phyloP scores from a whole-genome alignment of 148 eudicot genomes.

The Silene latifolia region DNA sequence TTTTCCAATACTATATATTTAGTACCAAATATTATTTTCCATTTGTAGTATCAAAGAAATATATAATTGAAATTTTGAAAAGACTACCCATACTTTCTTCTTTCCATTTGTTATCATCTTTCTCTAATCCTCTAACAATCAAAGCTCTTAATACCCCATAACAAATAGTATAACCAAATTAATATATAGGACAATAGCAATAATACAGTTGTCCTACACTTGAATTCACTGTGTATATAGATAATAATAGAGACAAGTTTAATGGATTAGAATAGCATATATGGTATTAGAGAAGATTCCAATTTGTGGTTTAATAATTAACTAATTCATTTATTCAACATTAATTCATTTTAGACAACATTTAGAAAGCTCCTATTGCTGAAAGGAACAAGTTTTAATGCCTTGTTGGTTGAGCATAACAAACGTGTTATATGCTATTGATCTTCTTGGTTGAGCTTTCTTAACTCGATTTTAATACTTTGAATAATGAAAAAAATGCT shows the following conservation, averaged over 20 bases:
- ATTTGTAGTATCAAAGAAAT: slow-evolving; percentile 12
- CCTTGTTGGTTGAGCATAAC: slow-evolving; percentile 17
- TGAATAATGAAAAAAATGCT: too few relatives aligned
- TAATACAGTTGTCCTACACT: slow-evolving; percentile 40
- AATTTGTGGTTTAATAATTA: slow-evolving; percentile 12
- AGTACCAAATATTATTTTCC: background rate
- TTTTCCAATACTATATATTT: too few relatives aligned
- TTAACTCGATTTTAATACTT: too few relatives aligned
- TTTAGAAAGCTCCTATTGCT: slow-evolving; percentile 14
- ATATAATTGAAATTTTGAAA: slow-evolving; percentile 5
- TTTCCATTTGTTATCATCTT: slow-evolving; percentile 15
- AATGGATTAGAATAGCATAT: slow-evolving; percentile 23
- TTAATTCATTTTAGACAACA: slow-evolving; percentile 22
- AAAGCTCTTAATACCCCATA: slow-evolving; percentile 7
- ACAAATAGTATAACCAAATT: slow-evolving; percentile 24
- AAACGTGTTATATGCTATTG: background rate
- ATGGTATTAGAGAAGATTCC: slow-evolving; percentile 16
- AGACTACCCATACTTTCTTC: slow-evolving; percentile 25
- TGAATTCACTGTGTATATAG: slow-evolving; percentile 27
- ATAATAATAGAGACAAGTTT: slow-evolving; percentile 32
- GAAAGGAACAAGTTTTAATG: slow-evolving; percentile 19
- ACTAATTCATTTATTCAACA: slow-evolving; percentile 1
- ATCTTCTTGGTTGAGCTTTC: too few relatives aligned
- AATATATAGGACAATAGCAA: slow-evolving; percentile 45
- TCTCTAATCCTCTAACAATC: slow-evolving; percentile 8